Evolutionary conservation across 176 grass and related monocot genomes (phyloP).

Genomic region (Eleusine indica): DNA sequence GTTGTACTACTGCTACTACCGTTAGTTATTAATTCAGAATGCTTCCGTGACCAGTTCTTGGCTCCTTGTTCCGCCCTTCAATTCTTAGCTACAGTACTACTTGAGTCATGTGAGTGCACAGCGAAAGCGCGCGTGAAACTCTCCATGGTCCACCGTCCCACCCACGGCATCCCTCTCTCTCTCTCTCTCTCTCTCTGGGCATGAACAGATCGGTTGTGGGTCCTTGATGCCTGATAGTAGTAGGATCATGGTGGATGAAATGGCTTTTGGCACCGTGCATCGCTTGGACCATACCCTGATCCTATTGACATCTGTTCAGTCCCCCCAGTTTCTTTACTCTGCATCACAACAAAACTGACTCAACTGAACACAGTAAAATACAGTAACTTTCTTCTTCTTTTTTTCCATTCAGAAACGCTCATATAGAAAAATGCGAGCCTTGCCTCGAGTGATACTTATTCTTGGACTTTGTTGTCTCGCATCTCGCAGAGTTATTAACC

Average conservation of each 20-base stretch:
- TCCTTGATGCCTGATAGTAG: not conserved
- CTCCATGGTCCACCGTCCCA: constrained; percentile 15
- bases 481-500: no score
- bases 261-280: not conserved
- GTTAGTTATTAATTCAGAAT: not conserved
- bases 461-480: no score
- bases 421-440: not conserved
- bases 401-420: not conserved
- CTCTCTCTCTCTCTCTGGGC: not conserved
- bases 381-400: no score
- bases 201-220: constrained; percentile 4
- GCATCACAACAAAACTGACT: not conserved
- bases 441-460: not conserved
- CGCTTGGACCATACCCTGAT: not conserved
- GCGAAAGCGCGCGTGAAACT: constrained; percentile 20
- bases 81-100: not conserved
- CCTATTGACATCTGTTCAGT: not conserved
- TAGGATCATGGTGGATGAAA: constrained; percentile 1
- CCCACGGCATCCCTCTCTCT: not conserved
- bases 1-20: not conserved
- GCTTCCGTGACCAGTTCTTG: not conserved
- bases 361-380: not conserved
- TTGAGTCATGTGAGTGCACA: constrained; percentile 39
- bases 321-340: not conserved
- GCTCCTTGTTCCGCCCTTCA: not conserved